Evolutionary conservation across 1,139 yeast species (phyloP).

Genomic region (Taphrina populina): DNA sequence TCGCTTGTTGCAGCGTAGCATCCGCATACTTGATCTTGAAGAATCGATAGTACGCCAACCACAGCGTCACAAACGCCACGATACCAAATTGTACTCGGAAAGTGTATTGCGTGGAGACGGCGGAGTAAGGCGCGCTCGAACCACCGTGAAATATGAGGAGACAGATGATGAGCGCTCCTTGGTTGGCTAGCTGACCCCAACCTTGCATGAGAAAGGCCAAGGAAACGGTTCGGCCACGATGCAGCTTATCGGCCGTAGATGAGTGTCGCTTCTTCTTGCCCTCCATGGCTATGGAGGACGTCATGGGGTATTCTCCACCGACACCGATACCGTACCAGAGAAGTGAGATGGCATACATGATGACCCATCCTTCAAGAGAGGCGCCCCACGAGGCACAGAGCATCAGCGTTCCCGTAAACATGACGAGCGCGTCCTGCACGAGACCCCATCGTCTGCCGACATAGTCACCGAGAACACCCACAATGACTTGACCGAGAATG

Average conservation of each 20-base stretch:
- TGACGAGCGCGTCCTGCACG: slow-evolving; percentile 47
- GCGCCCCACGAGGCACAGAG: slow-evolving; percentile 58
- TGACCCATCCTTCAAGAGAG: slow-evolving; percentile 47
- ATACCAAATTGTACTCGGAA: slow-evolving; percentile 47
- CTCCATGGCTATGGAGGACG: slow-evolving; percentile 58
- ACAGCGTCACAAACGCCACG: slow-evolving; percentile 48
- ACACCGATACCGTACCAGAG: slow-evolving; percentile 71
- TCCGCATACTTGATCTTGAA: slow-evolving; percentile 47
- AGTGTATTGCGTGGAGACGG: slow-evolving; percentile 46
- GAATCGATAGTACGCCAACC: slow-evolving; percentile 47
- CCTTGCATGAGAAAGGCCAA: slow-evolving; percentile 50
- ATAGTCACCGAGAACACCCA: slow-evolving; percentile 80
- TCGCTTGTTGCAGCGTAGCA: slow-evolving; percentile 42
- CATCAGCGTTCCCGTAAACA: slow-evolving; percentile 65
- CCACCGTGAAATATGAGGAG: slow-evolving; percentile 51
- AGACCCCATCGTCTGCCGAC: slow-evolving; percentile 84
- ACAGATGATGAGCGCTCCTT: slow-evolving; percentile 45
- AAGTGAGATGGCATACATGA: slow-evolving; percentile 69
- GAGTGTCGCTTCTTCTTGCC: slow-evolving; percentile 48
- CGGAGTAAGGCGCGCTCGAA: slow-evolving; percentile 63
- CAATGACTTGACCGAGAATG: slow-evolving; percentile 83
- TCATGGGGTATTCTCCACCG: slow-evolving; percentile 97
- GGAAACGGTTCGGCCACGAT: slow-evolving; percentile 49
- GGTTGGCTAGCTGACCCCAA: slow-evolving; percentile 51
- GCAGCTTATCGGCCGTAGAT: slow-evolving; percentile 46